Conservation (phyloP, 768 basidiomycete species). For the Termitomyces sp. region DNA sequence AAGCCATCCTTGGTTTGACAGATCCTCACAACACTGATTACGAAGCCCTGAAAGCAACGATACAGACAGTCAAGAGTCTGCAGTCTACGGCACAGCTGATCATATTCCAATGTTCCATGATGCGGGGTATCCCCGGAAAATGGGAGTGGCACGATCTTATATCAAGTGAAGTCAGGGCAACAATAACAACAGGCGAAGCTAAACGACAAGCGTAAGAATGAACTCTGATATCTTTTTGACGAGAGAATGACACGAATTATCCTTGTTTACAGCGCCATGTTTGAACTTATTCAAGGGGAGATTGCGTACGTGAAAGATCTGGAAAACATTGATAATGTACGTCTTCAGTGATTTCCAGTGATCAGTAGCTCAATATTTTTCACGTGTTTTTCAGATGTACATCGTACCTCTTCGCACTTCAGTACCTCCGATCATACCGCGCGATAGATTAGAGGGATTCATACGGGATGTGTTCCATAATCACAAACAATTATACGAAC, state of each 20-base stretch:
- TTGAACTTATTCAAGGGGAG: constrained; percentile 92
- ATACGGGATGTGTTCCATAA: constrained; percentile 89
- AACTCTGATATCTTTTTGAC: neutral
- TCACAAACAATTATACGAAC: constrained; percentile 64
- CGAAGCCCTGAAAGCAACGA: constrained; percentile 79
- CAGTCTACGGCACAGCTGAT: constrained; percentile 76
- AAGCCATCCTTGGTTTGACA: constrained; percentile 83
- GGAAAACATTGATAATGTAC: constrained; percentile 70
- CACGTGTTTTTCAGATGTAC: constrained; percentile 56
- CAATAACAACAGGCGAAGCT: constrained; percentile 64
- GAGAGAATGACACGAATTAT: neutral
- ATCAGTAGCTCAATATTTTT: neutral
- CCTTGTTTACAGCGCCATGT: constrained; percentile 66
- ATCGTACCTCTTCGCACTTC: constrained; percentile 71
- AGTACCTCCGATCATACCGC: constrained; percentile 76
- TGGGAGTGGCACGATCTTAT: constrained; percentile 93
- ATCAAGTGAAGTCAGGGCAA: constrained; percentile 54
- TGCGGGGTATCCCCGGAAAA: constrained; percentile 70
- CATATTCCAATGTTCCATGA: constrained; percentile 89
- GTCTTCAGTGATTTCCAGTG: neutral
- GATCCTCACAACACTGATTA: constrained; percentile 73
- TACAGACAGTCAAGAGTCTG: constrained; percentile 76
- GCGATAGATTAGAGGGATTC: constrained; percentile 68
- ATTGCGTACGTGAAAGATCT: constrained; percentile 93
- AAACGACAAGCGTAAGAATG: constrained; percentile 78